phyloP scores from a whole-genome alignment of 768 basidiomycete species.

The Neoboletus magnificus region DNA sequence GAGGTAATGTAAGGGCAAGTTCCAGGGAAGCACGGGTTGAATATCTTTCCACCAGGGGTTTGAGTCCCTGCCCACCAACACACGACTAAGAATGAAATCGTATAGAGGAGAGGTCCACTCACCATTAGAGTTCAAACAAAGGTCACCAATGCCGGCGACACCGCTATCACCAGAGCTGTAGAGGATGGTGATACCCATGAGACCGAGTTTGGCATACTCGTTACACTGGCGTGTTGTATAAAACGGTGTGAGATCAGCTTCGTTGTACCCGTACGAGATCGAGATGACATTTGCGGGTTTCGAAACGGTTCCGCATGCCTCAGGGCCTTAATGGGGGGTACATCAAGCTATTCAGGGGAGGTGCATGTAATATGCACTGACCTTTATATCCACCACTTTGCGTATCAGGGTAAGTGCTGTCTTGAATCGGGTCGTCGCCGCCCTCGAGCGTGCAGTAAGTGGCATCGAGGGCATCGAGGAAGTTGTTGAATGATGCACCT shows the following conservation, averaged over 20 bases:
- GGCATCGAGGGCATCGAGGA: constrained; percentile 33
- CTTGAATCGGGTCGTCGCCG: constrained; percentile 21
- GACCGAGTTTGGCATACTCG: constrained; percentile 45
- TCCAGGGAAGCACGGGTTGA: constrained; percentile 43
- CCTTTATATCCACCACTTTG: constrained; percentile 22
- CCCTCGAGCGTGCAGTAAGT: constrained; percentile 32
- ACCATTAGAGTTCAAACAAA: constrained; percentile 34
- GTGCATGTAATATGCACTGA: not conserved
- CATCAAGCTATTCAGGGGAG: not conserved
- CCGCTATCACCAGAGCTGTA: constrained; percentile 46
- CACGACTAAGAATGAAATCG: not conserved
- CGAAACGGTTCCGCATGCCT: constrained; percentile 38
- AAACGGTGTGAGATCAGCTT: constrained; percentile 33
- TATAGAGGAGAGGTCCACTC: not conserved
- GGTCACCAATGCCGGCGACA: constrained; percentile 35
- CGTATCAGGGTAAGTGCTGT: constrained; percentile 27
- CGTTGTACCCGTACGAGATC: constrained; percentile 39
- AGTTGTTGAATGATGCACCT: constrained; percentile 33
- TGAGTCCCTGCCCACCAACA: constrained; percentile 23
- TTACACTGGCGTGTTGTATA: constrained; percentile 41
- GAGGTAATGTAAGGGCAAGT: constrained; percentile 45
- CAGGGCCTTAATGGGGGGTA: constrained; percentile 14
- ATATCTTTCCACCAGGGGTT: constrained; percentile 24
- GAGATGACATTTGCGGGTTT: constrained; percentile 38
- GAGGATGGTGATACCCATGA: constrained; percentile 41